Evolutionary conservation across 805 yeast genomes (phyloP).

Genomic region (Candida coleopterorum): DNA sequence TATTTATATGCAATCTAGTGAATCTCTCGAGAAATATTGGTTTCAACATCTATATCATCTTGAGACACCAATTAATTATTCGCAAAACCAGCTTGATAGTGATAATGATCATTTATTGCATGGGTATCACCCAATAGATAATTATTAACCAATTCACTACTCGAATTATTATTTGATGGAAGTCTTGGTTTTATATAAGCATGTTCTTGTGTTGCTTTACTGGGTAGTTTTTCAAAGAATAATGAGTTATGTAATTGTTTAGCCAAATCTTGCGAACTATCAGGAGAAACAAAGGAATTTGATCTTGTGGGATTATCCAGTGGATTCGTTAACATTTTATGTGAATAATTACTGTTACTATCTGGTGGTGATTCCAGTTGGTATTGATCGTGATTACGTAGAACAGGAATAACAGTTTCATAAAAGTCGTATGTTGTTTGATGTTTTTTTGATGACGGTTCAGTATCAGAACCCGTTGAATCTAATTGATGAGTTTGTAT

Average conservation of each 20-base stretch:
- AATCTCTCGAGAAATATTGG: no score
- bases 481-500: slow-evolving; percentile 3
- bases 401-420: slow-evolving; percentile 37
- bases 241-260: slow-evolving; percentile 32
- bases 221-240: slow-evolving; percentile 36
- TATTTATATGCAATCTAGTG: no score
- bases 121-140: slow-evolving; percentile 12
- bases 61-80: background rate
- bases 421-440: slow-evolving; percentile 35
- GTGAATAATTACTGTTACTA: background rate
- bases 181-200: slow-evolving; percentile 9
- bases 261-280: slow-evolving; percentile 21
- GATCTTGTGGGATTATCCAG: background rate
- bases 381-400: no score
- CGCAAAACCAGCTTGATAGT: slow-evolving; percentile 14
- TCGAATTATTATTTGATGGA: slow-evolving; percentile 17
- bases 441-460: slow-evolving; percentile 2
- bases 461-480: slow-evolving; percentile 7
- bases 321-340: background rate
- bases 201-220: slow-evolving; percentile 24
- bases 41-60: no score
- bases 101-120: slow-evolving; percentile 31
- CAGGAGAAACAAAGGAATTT: background rate
- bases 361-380: background rate
- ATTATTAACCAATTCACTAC: slow-evolving; percentile 19